phyloP scores from a whole-genome alignment of 2,329 filamentous ascomycete species.

The Colletotrichum navitas region DNA sequence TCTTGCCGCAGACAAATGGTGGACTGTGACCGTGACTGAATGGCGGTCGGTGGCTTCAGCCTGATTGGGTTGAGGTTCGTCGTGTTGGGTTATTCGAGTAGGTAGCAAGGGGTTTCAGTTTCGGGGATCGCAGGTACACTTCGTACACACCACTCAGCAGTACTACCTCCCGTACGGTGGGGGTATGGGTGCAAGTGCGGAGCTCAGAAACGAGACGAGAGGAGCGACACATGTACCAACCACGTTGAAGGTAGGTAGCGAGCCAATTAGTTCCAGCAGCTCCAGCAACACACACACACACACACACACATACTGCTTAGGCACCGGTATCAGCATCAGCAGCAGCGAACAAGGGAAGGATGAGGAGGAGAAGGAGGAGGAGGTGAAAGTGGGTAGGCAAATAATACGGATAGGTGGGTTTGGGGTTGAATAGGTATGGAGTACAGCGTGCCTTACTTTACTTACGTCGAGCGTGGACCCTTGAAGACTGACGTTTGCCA shows the following conservation, averaged over 20 bases:
- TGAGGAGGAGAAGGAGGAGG: too few relatives aligned
- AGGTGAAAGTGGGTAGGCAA: slow-evolving; percentile 8
- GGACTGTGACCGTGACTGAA: slow-evolving; percentile 26
- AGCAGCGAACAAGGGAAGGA: neutral
- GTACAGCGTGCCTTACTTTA: slow-evolving; percentile 30
- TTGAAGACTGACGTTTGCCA: slow-evolving; percentile 31
- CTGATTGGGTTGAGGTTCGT: slow-evolving; percentile 37
- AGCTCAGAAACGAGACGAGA: slow-evolving; percentile 28
- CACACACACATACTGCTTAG: neutral
- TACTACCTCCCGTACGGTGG: slow-evolving; percentile 2
- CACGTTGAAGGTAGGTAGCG: slow-evolving; percentile 11
- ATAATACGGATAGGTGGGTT: slow-evolving; percentile 17
- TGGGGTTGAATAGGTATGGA: slow-evolving; percentile 19
- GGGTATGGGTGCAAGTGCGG: slow-evolving; percentile 29
- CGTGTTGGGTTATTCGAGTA: slow-evolving; percentile 39
- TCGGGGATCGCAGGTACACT: slow-evolving; percentile 38
- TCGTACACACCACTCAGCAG: slow-evolving; percentile 6
- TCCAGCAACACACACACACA: slow-evolving; percentile 2
- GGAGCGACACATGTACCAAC: slow-evolving; percentile 17
- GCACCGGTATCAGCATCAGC: neutral
- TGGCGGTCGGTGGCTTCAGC: slow-evolving; percentile 40
- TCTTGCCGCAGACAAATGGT: slow-evolving; percentile 20
- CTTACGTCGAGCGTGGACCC: slow-evolving; percentile 35
- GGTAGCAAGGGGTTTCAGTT: slow-evolving; percentile 43
- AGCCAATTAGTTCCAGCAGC: slow-evolving; percentile 6